Conservation (phyloP, 2,329 filamentous ascomycete genomes). For the Teratosphaeria epicoccoides region DNA sequence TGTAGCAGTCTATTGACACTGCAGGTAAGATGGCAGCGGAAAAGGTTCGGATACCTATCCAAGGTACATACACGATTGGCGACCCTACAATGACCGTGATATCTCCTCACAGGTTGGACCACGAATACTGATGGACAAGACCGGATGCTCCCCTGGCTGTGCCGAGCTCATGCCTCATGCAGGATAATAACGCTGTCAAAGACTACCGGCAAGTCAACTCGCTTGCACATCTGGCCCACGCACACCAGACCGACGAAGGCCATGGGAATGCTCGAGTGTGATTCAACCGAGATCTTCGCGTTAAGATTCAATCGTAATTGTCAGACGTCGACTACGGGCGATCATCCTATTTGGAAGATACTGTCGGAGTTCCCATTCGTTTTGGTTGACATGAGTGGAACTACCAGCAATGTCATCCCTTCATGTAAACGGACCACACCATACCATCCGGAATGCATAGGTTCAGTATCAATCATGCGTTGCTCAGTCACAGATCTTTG, state of each 20-base stretch:
- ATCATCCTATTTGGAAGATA: conserved; percentile 40
- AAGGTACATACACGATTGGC: conserved; percentile 52
- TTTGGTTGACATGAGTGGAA: conserved; percentile 63
- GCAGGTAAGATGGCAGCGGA: conserved; percentile 52
- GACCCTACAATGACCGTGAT: conserved; percentile 53
- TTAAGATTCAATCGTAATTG: conserved; percentile 45
- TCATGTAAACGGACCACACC: too few species aligned
- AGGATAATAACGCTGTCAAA: conserved; percentile 39
- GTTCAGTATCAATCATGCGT: too few species aligned
- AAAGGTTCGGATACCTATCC: conserved; percentile 50
- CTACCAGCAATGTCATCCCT: too few species aligned
- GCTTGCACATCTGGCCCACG: conserved; percentile 54
- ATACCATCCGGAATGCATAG: too few species aligned
- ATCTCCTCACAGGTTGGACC: conserved; percentile 28
- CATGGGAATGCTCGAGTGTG: conserved; percentile 55
- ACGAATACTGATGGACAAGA: conserved; percentile 53
- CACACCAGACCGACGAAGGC: conserved; percentile 46
- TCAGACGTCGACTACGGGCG: conserved; percentile 17
- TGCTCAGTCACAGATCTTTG: too few species aligned
- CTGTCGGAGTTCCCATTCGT: conserved; percentile 64
- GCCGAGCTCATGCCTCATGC: conserved; percentile 31
- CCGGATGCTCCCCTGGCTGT: conserved; percentile 9
- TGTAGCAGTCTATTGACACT: too few species aligned
- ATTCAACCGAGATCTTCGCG: conserved; percentile 63
- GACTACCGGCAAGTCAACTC: conserved; percentile 50